Evolutionary conservation across 768 basidiomycete species (phyloP).

Genomic region (Tricholoma bakamatsutake): DNA sequence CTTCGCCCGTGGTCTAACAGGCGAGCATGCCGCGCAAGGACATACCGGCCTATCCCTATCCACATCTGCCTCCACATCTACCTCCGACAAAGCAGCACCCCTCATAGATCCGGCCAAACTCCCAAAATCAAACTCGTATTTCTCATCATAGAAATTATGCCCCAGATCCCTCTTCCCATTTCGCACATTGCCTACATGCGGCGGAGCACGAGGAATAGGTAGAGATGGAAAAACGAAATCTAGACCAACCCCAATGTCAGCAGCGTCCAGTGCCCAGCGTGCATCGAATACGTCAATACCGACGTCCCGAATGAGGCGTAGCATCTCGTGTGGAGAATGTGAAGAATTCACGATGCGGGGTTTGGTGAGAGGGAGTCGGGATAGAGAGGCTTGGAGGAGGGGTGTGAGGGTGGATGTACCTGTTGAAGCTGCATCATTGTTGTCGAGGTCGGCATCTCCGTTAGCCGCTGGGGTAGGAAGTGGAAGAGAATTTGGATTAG

Average conservation of each 20-base stretch:
- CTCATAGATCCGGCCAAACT: slow-evolving; percentile 40
- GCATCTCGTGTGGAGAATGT: slow-evolving; percentile 68
- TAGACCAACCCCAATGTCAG: slow-evolving; percentile 65
- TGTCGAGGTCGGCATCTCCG: slow-evolving; percentile 3
- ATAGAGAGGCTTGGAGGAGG: slow-evolving; percentile 57
- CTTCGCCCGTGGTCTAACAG: slow-evolving; percentile 25
- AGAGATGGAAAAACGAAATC: slow-evolving; percentile 66
- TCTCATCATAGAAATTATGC: slow-evolving; percentile 61
- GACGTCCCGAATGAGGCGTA: slow-evolving; percentile 52
- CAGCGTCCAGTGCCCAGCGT: slow-evolving; percentile 63
- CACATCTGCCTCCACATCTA: background rate
- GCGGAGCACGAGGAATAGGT: background rate
- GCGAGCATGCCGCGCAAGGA: slow-evolving; percentile 53
- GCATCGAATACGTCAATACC: slow-evolving; percentile 78
- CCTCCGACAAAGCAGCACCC: slow-evolving; percentile 13
- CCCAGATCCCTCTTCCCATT: slow-evolving; percentile 44
- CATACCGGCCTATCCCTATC: slow-evolving; percentile 28
- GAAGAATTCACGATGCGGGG: slow-evolving; percentile 55
- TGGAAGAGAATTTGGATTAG: background rate
- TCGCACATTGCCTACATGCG: slow-evolving; percentile 1
- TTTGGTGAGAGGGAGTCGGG: slow-evolving; percentile 46
- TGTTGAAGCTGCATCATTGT: background rate
- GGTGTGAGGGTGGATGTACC: slow-evolving; percentile 12
- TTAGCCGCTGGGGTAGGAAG: slow-evolving; percentile 1
- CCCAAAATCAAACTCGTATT: slow-evolving; percentile 57